Base-by-base conservation (phyloP, 257 asterid genomes). In the Ehretia macrophylla region DNA sequence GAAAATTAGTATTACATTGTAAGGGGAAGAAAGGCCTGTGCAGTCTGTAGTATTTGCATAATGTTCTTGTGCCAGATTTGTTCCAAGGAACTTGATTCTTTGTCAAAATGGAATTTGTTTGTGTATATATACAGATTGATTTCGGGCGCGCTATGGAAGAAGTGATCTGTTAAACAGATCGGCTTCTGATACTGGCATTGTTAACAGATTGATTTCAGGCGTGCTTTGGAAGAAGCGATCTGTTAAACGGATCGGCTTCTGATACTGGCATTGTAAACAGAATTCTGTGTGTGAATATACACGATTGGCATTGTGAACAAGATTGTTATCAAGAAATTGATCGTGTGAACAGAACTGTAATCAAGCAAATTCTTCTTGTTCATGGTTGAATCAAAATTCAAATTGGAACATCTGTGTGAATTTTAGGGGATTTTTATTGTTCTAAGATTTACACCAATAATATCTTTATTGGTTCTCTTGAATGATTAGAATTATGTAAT, bases 41-140 rank as follows among this genome's bases (percentile, higher is more conserved):
- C 35, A 27, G 35, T 27, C 35, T 27, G 6, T 6, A 6, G 6
- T 6, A 6, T 6, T 27, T 27, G 35, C 6, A 27, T 27, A 6
- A 27, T 42, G 47, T 42, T 42, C 47, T 42, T 42, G 47, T 42
- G 47, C 16, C 16, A 42, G 16, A 17, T 6, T 8, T 49, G 54
- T 8, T 49, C 5, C 20, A 48, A 3, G 16, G 54, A 49, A 17
- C 54, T 9, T 37, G 8, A 52, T 52, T 52, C 57, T 52, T 52
- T 52, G 39, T 52, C 38, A 17, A 52, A 10, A 52, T 52, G 47
- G 3, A 52, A 14, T 52, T 52, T 52, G 57, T 52, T 27, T 52
- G 57, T 16, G 47, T 42, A 42, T 42, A 42, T 42, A 42, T 49
- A 49, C n/a, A 49, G 54, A 49, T 49, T 49, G 54, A n/a, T 8